phyloP scores from a whole-genome alignment of 495 filamentous ascomycete genomes.

The Tuber microsphaerosporum region DNA sequence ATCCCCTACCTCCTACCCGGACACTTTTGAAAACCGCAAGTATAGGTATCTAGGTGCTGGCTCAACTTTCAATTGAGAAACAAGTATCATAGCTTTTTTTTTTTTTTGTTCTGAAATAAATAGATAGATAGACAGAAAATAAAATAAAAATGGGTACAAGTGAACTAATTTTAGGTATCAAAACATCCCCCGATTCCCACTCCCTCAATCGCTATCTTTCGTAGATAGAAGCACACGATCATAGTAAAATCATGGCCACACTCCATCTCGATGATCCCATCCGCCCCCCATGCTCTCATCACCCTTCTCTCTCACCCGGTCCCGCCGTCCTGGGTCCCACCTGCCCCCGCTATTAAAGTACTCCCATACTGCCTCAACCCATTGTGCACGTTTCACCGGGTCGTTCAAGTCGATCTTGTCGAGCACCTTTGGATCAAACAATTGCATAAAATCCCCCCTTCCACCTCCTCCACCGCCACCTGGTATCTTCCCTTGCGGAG shows the following conservation, averaged over 20 bases:
- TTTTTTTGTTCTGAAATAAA: background rate
- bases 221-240: background rate
- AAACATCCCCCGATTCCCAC: background rate
- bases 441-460: background rate
- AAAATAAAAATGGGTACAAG: background rate
- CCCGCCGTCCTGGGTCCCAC: slow-evolving; percentile 9
- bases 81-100: slow-evolving; percentile 13
- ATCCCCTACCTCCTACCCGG: no score
- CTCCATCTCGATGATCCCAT: slow-evolving; percentile 1
- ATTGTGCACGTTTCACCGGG: slow-evolving; percentile 19
- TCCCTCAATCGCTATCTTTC: background rate
- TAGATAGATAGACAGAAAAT: background rate
- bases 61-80: background rate
- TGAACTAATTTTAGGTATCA: background rate
- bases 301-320: slow-evolving; percentile 10
- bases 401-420: slow-evolving; percentile 35
- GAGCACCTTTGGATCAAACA: slow-evolving; percentile 28
- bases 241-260: background rate
- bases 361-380: slow-evolving; percentile 34
- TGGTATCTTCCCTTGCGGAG: background rate
- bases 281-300: background rate
- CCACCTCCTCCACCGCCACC: background rate
- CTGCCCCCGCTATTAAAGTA: slow-evolving; percentile 28
- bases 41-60: background rate
- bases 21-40: no score